These are phyloP conservation scores for Ascosphaera acerosa DNA, from an alignment of 2,329 filamentous ascomycete species.

Conservation along the genomic window DNA sequence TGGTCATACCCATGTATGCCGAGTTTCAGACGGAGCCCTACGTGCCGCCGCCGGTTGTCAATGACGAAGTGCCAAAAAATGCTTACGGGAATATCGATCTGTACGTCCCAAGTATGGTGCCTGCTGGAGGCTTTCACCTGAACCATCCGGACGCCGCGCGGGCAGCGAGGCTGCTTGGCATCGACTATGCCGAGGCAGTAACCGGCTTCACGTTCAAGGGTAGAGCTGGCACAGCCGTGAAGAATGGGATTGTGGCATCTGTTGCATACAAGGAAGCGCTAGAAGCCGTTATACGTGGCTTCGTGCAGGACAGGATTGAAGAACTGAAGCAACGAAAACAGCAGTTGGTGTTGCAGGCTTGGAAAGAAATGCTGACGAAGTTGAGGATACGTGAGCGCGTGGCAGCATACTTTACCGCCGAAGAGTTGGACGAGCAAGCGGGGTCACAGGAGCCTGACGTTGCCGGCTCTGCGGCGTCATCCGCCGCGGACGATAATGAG, in stretches of 20 bases:
- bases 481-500: constrained; percentile 6
- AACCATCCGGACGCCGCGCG: constrained; percentile 32
- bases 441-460: too few relatives aligned
- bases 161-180: constrained; percentile 47
- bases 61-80: constrained; percentile 42
- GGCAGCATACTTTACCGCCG: constrained; percentile 26
- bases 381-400: constrained; percentile 49
- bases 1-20: constrained; percentile 34
- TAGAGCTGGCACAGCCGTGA: constrained; percentile 58
- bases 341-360: constrained; percentile 26
- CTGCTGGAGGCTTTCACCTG: constrained; percentile 32
- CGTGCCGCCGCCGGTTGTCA: constrained; percentile 45
- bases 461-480: too few relatives aligned
- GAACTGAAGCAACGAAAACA: constrained; percentile 31
- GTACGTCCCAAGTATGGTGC: constrained; percentile 38
- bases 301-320: constrained; percentile 40
- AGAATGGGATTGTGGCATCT: constrained; percentile 55
- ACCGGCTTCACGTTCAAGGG: constrained; percentile 77
- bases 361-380: constrained; percentile 34
- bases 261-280: constrained; percentile 46
- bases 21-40: constrained; percentile 43
- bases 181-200: constrained; percentile 76
- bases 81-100: constrained; percentile 36
- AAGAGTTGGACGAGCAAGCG: constrained; percentile 14
- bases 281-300: constrained; percentile 37